Percentiles rank a stretch among this genome's conserved stretches.
These are phyloP conservation scores for Hansenula sp. DNA, from an alignment of 1,139 yeast species.

Conservation along the genomic window DNA sequence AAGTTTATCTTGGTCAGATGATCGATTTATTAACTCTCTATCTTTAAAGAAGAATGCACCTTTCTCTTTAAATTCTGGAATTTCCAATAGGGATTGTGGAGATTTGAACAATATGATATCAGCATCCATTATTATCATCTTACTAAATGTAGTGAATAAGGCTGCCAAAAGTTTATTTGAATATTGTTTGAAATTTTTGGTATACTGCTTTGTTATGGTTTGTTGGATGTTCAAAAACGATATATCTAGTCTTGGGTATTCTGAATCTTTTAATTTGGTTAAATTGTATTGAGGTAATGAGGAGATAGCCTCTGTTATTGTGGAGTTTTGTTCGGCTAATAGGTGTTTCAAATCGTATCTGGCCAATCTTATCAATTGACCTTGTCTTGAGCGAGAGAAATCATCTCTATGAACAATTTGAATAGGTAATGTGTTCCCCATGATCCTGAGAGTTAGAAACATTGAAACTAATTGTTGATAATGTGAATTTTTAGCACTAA, in stretches of 20 bases:
- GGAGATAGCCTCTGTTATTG: background rate
- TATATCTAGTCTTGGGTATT: constrained; percentile 36
- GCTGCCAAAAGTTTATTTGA: constrained; percentile 49
- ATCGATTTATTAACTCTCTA: constrained; percentile 36
- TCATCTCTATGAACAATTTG: constrained; percentile 49
- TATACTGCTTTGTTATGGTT: constrained; percentile 28
- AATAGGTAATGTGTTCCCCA: constrained; percentile 46
- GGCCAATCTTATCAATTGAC: constrained; percentile 19
- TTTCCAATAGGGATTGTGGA: constrained; percentile 35
- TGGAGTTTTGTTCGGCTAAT: constrained; percentile 2
- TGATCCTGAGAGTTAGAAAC: constrained; percentile 41
- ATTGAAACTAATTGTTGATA: constrained; percentile 42
- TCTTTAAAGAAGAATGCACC: constrained; percentile 50
- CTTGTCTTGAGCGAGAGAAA: constrained; percentile 23
- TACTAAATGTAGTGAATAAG: constrained; percentile 47
- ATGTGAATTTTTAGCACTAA: constrained; percentile 43
- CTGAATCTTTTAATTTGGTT: constrained; percentile 21
- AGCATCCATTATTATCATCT: constrained; percentile 46
- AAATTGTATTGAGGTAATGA: background rate
- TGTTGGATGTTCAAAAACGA: constrained; percentile 40
- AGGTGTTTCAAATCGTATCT: constrained; percentile 12
- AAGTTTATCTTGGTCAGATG: constrained; percentile 27
- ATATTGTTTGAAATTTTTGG: constrained; percentile 33
- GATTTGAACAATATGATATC: constrained; percentile 42
- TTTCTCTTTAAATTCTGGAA: constrained; percentile 31